Percentiles rank a stretch among this genome's conserved stretches.
Conservation (phyloP, 2,329 filamentous ascomycete genomes). For the Talaromyces sp. region DNA sequence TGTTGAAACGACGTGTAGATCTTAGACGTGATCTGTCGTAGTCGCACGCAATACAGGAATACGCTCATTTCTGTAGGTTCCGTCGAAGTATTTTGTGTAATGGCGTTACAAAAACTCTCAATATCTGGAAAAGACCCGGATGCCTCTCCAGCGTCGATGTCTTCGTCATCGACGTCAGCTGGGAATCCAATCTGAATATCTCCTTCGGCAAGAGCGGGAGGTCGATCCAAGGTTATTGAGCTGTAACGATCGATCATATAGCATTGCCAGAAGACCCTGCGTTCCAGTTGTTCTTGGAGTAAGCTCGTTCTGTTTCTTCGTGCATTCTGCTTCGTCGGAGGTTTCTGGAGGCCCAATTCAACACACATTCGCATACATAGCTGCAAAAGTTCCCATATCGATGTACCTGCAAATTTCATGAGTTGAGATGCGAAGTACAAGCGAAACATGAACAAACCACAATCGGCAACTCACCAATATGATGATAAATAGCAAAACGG, state of each 20-base stretch:
- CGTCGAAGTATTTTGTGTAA: not conserved
- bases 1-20: not conserved
- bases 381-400: not conserved
- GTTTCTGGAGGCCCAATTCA: not conserved
- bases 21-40: not conserved
- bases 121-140: not conserved
- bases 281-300: not conserved
- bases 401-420: not conserved
- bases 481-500: not conserved
- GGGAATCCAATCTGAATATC: not conserved
- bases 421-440: not conserved
- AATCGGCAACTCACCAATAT: not conserved
- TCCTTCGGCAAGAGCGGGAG: not conserved
- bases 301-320: not conserved
- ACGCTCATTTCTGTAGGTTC: not conserved
- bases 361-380: not conserved
- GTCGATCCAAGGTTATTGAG: not conserved
- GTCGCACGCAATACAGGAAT: not conserved
- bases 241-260: not conserved
- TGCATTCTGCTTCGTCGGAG: not conserved
- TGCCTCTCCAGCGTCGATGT: not conserved
- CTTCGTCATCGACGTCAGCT: not conserved
- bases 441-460: not conserved
- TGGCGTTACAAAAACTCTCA: not conserved
- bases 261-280: not conserved